Base-by-base conservation (phyloP, 2,329 filamentous ascomycete genomes). In the Calonectria pauciramosa region DNA sequence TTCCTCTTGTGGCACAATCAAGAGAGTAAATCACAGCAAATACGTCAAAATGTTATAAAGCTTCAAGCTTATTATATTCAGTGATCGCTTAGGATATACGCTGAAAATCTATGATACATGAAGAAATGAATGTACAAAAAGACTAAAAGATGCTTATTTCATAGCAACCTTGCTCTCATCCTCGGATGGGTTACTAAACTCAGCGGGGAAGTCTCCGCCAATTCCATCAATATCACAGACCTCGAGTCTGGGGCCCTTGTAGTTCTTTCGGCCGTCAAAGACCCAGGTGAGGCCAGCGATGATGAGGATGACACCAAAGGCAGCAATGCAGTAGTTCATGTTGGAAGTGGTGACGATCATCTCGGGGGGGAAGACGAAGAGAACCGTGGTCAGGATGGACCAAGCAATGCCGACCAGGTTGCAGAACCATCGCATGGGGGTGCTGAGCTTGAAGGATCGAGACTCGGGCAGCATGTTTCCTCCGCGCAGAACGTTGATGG, bases 311-410 rank as follows among this genome's bases (percentile, higher is more conserved):
- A 89, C 80, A 1, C 86, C 87, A 77, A 89, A 89, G 0, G 88
- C 87, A 14, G 87, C 88, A 30, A 89, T 81, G 54, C 85, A 87
- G 78, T 90, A 89, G 80, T 89, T 96, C 94, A 95, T 95, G 85
- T 91, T 95, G 78, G 86, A 90, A 0, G 89, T 87, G 0, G 91
- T 91, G 2, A 93, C 92, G 0, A 93, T 93, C 5, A 92, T 81
- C 10, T 88, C 89, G 0, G 94, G 94, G 4, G 94, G 94, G 84
- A 95, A 95, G 26, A 95, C 88, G 84, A 95, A 95, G 0, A 96
- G 87, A 0, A 95, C 91, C 0, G 93, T 95, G 0, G 94, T 95
- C n/a, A 95, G 82, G 16, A 91, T 85, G 1, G 93, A 90, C 84
- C 93, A 96, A 0, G 86, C 86, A 60, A 96, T 87, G 7, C 94